Evolutionary conservation across 352 stramenopile species (phyloP).

Genomic region (Phytophthora pistaciae): DNA sequence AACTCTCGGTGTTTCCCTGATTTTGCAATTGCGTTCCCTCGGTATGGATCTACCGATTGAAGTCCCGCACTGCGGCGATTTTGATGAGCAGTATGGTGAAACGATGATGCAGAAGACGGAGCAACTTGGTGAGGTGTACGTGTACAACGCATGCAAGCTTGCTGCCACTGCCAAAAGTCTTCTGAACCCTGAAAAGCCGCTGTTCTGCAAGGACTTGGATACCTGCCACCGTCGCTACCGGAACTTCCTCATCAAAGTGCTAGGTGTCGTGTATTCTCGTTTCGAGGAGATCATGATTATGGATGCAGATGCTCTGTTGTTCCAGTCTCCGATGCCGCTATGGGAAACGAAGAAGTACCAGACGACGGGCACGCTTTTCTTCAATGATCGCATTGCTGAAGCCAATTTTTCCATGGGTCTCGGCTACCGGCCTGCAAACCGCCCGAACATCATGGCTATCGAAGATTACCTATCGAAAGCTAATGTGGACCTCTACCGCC

Average conservation of each 20-base stretch:
- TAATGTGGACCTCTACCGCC: conserved; percentile 32
- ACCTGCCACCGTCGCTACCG: conserved; percentile 62
- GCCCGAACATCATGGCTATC: conserved; percentile 41
- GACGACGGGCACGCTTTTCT: conserved; percentile 72
- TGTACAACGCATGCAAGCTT: conserved; percentile 73
- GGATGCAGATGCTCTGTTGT: conserved; percentile 77
- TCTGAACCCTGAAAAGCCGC: conserved; percentile 31
- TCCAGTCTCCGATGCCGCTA: conserved; percentile 62
- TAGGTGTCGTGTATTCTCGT: conserved; percentile 66
- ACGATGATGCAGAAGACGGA: conserved; percentile 41
- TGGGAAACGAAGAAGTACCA: conserved; percentile 65
- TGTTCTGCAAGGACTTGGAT: conserved; percentile 63
- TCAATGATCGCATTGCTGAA: conserved; percentile 66
- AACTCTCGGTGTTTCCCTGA: conserved; percentile 62
- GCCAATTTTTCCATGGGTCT: conserved; percentile 38
- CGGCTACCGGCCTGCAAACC: conserved; percentile 27
- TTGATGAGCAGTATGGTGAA: conserved; percentile 48
- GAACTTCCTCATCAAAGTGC: conserved; percentile 73
- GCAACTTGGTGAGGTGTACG: conserved; percentile 53
- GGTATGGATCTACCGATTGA: conserved; percentile 69
- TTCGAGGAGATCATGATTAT: conserved; percentile 83
- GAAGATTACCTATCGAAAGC: conserved; percentile 42
- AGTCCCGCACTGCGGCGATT: conserved; percentile 75
- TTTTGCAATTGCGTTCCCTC: conserved; percentile 67
- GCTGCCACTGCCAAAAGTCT: conserved; percentile 41